These are phyloP conservation scores for Geranium brycei DNA, from an alignment of 345 rosid genomes.

Conservation along the genomic window DNA sequence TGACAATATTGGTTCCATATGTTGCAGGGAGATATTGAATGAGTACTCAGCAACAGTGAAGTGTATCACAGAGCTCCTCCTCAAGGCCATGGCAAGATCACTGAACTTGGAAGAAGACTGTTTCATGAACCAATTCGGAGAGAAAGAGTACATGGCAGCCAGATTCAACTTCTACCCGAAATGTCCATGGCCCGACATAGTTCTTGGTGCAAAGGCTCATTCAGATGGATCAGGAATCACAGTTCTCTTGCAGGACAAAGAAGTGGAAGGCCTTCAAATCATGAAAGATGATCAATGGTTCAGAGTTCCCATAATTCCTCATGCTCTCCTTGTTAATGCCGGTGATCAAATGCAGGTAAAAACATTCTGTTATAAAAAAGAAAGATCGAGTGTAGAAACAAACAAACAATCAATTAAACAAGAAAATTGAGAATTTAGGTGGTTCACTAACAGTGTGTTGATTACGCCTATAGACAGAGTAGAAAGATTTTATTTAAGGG, in stretches of 20 bases:
- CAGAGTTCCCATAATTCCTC: constrained; percentile 14
- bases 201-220: constrained; percentile 27
- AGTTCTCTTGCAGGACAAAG: constrained; percentile 20
- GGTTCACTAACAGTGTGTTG: too few species aligned
- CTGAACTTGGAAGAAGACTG: constrained; percentile 16
- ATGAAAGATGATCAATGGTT: constrained; percentile 20
- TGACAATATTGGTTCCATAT: background rate
- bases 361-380: background rate
- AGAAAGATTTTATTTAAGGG: too few species aligned
- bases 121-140: constrained; percentile 18
- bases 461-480: background rate
- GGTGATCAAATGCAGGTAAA: constrained; percentile 23
- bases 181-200: constrained; percentile 18
- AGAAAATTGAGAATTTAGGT: background rate
- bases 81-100: constrained; percentile 19
- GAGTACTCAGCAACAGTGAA: constrained; percentile 8
- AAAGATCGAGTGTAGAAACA: background rate
- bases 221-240: constrained; percentile 27
- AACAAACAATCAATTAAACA: background rate
- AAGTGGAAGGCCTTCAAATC: constrained; percentile 23
- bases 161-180: constrained; percentile 26
- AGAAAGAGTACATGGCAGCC: constrained; percentile 10
- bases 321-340: constrained; percentile 19
- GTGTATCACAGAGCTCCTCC: constrained; percentile 13
- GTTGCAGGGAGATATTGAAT: constrained; percentile 12